Evolutionary conservation across 2,329 filamentous ascomycete species (phyloP), one percentile per base, ranked within the genome.

Genomic region (Ophiostoma perfectum): DNA sequence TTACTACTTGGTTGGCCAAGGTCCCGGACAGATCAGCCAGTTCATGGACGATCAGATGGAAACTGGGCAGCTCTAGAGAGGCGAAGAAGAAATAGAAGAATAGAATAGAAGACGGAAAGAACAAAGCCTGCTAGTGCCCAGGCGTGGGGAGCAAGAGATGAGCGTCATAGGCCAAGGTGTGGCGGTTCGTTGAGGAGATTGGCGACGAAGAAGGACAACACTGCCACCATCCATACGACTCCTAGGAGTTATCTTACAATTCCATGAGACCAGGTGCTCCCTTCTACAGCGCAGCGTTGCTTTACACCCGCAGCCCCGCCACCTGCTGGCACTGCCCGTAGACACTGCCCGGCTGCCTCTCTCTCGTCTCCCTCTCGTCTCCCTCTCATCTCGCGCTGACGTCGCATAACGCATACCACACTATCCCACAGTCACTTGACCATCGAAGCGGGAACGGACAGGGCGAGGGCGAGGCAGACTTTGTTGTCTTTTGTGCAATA

Each of bases 1-100:
- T 11, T 27, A 52, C n/a, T 55, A 55, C 49, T 55, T 55, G 49
- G 49, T 36, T 55, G 49, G 49, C 49, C 49, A 55, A 55, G 45
- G 49, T 55, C 47, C n/a, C 18, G 18, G 7, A 55, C n/a, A 14
- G 49, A 55, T 55, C 49, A 27, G 27, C 27, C 49, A 55, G n/a
- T 18, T 27, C 49, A 27, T 9, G n/a, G 49, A 8, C 49, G 49
- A 55, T 55, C 49, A 55, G 49, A 27, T 55, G 49, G 49, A 55
- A 55, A 55, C 49, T 6, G n/a, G 49, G 49, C 49, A 55, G 12
- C 5, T 14, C 45, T 55, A 18, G 5, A 27, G 47, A 12, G 7
- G 9, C n/a, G 8, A 27, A 18, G 49, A 55, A 27, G 9, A 27
- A 16, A 55, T 7, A 27, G 18, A 52, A 52, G 1, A 27, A 27